Base-by-base conservation (phyloP, 1,284 basidiomycete species). In the Tylopilus sp. region DNA sequence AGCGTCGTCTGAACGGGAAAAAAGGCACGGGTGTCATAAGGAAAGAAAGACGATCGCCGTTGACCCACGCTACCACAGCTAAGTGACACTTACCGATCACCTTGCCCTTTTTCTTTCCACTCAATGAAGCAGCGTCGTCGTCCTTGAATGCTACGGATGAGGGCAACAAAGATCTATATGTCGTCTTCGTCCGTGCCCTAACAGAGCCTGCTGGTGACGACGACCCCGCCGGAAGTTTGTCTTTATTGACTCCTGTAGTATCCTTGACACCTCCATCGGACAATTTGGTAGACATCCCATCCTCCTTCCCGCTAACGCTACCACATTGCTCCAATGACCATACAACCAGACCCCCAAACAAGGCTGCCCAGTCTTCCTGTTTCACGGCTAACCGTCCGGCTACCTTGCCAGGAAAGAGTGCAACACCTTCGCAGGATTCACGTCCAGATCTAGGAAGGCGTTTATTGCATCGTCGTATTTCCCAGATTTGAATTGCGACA, bases 371-470 rank as follows among this genome's bases (percentile, higher is more conserved):
- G n/a, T 86, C 83, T 1, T 90, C 86, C 44, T 81, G 86, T 19
- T 90, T 87, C 0, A 92, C 87, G 18, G 90, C 84, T 16, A 99
- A 80, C 39, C 93, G 84, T 6, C 97, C 97, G 0, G 96, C 88
- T 3, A 99, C 89, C 19, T 83, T 84, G 56, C 92, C 86, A 0
- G 96, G 95, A 77, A 95, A 99, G 6, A 99, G 82, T 1, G 96
- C 93, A 18, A 99, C 87, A 1, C 95, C 74, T 97, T 95, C 3
- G 96, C 95, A 0, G 97, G 97, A 73, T 98, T 97, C 68, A 95
- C 86, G 70, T 99, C 93, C 54, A 97, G 89, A 53, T 92, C 89
- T 58, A 97, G 88, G 77, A 99, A 97, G 1, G 90, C 87, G 74
- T 97, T 92, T 63, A 99, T 91, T 1, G 97, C 96, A 19, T 84